Base-by-base conservation (phyloP, 805 yeast genomes). In the Candida koratica region DNA sequence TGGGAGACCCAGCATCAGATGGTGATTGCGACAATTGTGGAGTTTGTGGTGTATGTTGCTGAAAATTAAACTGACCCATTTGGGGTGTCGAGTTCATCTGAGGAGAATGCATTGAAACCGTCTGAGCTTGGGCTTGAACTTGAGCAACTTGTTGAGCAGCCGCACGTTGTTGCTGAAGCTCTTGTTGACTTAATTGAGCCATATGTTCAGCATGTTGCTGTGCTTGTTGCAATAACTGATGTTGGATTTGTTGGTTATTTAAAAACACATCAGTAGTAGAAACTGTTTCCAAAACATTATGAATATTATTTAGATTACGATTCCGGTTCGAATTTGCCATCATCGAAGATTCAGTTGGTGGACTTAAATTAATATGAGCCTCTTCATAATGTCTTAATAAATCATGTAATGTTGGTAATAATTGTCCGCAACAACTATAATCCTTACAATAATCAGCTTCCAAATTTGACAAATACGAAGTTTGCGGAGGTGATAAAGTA, bases 391-490 rank as follows among this genome's bases (percentile, higher is more conserved):
- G 98, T 49, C 93, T 78, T 44, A 93, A 70, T 43, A 93, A 69
- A 57, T 93, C 98, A 58, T 93, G 98, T 46, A 93, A 67, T 9
- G 96, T 89, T 20, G 97, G 97, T 43, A 93, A 71, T 28, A 82
- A 67, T 55, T 84, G 83, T 18, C 97, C 98, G 65, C 98, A 93
- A 63, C 98, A 93, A 34, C 87, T 79, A 62, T 93, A 93, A 65
- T 93, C 98, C 59, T 84, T 85, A 61, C 98, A 93, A 61, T 90
- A 93, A 58, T 89, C 89, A 7, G 96, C 95, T 61, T 90, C 98
- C 41, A 90, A 69, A 52, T 85, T 86, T 13, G 97, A 96, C 43
- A 93, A 70, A 57, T 90, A 93, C 6, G 93, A 76, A 17, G 90
- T 77, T 32, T 60, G 64, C 24, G 85, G 86, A 37, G 87, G 85